A percentile compares a stretch with the other conserved stretches of the same genome.
These are phyloP conservation scores for Vitis labrusca DNA, from an alignment of 164 flowering plant genomes.

Conservation along the genomic window DNA sequence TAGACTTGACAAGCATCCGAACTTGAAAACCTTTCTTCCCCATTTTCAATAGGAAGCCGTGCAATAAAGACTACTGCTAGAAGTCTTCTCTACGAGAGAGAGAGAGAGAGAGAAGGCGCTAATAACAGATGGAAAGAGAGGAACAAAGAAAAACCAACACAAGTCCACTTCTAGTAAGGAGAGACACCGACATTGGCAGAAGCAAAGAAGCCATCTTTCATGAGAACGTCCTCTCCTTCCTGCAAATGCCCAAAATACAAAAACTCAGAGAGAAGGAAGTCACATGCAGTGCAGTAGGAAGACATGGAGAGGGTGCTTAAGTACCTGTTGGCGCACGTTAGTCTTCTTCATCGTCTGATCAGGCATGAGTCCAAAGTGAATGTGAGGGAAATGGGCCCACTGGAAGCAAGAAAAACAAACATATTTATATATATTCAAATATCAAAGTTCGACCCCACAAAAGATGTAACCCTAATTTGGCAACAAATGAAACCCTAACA, in stretches of 20 bases:
- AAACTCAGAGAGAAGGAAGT: background rate
- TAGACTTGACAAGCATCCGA: background rate
- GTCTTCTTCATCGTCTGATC: constrained; percentile 60
- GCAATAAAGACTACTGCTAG: no score
- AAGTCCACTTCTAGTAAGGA: constrained; percentile 48
- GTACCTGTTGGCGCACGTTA: constrained; percentile 73
- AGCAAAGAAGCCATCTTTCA: constrained; percentile 69
- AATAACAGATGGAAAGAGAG: no score
- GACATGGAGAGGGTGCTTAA: background rate
- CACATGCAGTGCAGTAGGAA: background rate
- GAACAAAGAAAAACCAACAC: no score
- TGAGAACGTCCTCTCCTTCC: constrained; percentile 74
- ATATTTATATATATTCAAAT: background rate
- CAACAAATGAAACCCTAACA: constrained; percentile 1
- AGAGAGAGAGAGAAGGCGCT: no score
- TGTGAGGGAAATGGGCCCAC: constrained; percentile 48
- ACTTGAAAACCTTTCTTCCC: background rate
- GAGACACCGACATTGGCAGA: constrained; percentile 74
- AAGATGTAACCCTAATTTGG: constrained; percentile 12
- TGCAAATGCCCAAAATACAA: constrained; percentile 21
- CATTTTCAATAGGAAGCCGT: no score
- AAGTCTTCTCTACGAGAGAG: no score
- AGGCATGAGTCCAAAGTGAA: constrained; percentile 41
- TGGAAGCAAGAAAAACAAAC: constrained; percentile 16
- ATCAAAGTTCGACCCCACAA: background rate